These are phyloP conservation scores for Ceratocystis papillata DNA, from an alignment of 2,329 filamentous ascomycete species.

Conservation along the genomic window DNA sequence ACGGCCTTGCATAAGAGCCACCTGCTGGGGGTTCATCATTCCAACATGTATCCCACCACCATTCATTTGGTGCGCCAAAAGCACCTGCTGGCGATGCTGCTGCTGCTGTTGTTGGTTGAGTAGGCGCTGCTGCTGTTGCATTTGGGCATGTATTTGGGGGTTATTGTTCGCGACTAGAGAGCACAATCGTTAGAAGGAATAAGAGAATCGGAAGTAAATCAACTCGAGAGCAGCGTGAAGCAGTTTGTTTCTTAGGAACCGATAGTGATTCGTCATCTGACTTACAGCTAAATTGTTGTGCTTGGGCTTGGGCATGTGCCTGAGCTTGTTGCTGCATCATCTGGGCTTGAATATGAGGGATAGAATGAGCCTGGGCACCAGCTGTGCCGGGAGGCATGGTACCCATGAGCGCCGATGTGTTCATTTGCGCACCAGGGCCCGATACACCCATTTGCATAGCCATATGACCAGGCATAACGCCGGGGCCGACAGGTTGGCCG, in stretches of 20 bases:
- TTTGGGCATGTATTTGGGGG: conserved; percentile 33
- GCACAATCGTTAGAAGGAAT: neutral
- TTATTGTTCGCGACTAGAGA: conserved; percentile 26
- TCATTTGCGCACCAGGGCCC: conserved; percentile 56
- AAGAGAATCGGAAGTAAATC: too few species aligned
- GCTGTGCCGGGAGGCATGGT: conserved; percentile 59
- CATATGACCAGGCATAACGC: conserved; percentile 56
- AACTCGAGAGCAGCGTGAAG: too few species aligned
- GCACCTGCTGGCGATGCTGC: conserved; percentile 40
- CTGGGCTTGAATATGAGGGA: conserved; percentile 56
- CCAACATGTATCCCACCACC: conserved; percentile 45
- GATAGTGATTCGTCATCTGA: neutral
- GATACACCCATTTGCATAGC: conserved; percentile 60
- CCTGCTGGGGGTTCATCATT: conserved; percentile 40
- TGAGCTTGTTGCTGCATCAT: conserved; percentile 41
- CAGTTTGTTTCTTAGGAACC: too few species aligned
- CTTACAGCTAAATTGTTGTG: conserved; percentile 21
- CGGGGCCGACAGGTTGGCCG: conserved; percentile 52
- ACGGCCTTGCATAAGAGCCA: conserved; percentile 37
- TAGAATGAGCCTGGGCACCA: conserved; percentile 54
- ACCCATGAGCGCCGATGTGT: conserved; percentile 60
- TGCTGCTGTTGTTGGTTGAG: conserved; percentile 47
- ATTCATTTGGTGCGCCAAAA: conserved; percentile 43
- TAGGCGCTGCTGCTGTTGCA: conserved; percentile 44
- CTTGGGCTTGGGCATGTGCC: conserved; percentile 26